phyloP scores from a whole-genome alignment of 306 rosid genomes.

The Cucurbita maxima region DNA sequence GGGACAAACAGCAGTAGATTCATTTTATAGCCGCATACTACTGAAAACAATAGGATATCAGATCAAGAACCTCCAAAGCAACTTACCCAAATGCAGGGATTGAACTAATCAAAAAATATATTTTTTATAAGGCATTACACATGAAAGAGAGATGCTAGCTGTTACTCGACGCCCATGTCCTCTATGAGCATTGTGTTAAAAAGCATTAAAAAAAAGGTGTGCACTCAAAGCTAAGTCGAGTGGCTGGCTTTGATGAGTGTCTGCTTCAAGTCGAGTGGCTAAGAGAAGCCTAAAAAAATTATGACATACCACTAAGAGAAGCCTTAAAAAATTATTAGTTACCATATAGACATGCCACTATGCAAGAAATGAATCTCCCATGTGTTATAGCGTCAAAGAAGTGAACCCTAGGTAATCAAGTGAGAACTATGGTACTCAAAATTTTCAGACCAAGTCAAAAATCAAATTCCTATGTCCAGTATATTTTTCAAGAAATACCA shows the following conservation, averaged over 20 bases:
- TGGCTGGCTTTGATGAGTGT: neutral
- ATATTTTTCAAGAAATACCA: neutral
- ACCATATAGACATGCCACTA: neutral
- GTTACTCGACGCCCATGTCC: neutral
- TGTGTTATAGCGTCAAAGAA: neutral
- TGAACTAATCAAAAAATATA: neutral
- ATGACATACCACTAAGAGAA: neutral
- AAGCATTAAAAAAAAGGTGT: neutral
- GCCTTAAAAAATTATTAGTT: neutral
- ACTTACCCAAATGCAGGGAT: neutral
- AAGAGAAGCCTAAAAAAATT: neutral
- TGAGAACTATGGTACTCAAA: neutral
- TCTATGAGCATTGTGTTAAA: neutral
- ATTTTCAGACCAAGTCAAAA: neutral
- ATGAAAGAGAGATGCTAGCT: neutral
- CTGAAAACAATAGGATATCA: neutral
- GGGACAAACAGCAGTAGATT: neutral
- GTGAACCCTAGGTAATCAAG: neutral
- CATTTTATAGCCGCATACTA: neutral
- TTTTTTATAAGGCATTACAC: neutral
- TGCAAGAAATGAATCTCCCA: neutral
- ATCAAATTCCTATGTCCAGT: neutral
- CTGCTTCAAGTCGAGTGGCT: neutral
- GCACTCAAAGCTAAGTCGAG: neutral
- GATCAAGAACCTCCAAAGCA: neutral